These are phyloP conservation scores for Cymbomonas tetramitiformis DNA, from an alignment of 139 green algal species.

Conservation along the genomic window DNA sequence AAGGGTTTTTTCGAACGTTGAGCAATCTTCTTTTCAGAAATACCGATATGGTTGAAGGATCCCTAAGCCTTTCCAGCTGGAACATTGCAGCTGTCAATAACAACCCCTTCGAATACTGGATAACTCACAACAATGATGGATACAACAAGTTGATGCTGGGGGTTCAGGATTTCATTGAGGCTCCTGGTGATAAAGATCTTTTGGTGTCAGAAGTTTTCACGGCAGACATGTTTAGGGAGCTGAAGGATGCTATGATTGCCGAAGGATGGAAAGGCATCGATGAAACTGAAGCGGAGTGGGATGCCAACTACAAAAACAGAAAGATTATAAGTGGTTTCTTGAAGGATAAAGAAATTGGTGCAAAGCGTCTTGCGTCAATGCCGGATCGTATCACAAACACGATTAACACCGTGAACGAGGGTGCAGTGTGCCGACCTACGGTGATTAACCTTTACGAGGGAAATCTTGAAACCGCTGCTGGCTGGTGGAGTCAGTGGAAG, in stretches of 20 bases:
- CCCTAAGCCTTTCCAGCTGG: constrained; percentile 12
- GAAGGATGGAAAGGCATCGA: background rate
- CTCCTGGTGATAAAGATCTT: constrained; percentile 3
- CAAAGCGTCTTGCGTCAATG: constrained; percentile 15
- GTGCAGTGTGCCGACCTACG: background rate
- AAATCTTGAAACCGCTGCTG: background rate
- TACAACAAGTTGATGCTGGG: constrained; percentile 12
- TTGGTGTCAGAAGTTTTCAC: constrained; percentile 4
- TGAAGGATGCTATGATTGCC: background rate
- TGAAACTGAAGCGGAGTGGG: background rate
- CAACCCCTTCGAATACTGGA: constrained; percentile 21
- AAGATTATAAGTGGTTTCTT: constrained; percentile 1
- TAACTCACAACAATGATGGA: constrained; percentile 5
- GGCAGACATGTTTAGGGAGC: background rate
- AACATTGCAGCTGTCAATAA: constrained; percentile 19
- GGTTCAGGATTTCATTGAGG: constrained; percentile 10
- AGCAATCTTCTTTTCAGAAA: too few species aligned
- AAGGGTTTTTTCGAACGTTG: too few species aligned
- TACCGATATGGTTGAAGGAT: too few species aligned
- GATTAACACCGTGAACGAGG: background rate
- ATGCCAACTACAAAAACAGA: background rate
- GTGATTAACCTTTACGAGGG: constrained; percentile 13
- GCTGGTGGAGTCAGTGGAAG: constrained; percentile 4
- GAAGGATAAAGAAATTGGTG: constrained; percentile 8
- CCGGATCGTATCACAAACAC: constrained; percentile 18